Conservation (phyloP, 495 filamentous ascomycete species). For the Chaetomium tenue region DNA sequence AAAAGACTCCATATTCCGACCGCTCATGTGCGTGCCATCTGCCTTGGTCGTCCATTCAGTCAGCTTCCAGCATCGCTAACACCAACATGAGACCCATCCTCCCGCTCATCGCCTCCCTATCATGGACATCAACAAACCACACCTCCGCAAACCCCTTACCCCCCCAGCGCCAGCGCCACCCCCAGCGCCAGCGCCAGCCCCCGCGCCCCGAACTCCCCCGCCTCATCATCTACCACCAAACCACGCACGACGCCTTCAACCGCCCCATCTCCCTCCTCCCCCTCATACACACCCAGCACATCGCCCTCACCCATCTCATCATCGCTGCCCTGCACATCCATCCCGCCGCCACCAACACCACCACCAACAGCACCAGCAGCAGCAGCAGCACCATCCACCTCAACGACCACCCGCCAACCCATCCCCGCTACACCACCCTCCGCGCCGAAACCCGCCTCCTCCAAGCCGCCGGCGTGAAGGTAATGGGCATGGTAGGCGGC, state of each 20-base stretch:
- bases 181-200: too few relatives aligned
- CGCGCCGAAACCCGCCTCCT: conserved; percentile 64
- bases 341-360: too few relatives aligned
- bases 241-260: conserved; percentile 53
- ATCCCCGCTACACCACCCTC: conserved; percentile 54
- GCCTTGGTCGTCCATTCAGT: background rate
- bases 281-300: conserved; percentile 56
- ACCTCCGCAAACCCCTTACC: background rate
- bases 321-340: conserved; percentile 75
- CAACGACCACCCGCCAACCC: conserved; percentile 64
- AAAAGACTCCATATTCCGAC: too few relatives aligned
- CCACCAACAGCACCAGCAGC: too few relatives aligned
- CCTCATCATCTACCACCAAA: conserved; percentile 71
- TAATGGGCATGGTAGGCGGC: conserved; percentile 82
- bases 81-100: background rate
- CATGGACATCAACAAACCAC: background rate
- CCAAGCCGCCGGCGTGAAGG: conserved; percentile 62
- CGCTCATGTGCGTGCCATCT: too few relatives aligned
- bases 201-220: conserved; percentile 32
- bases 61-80: background rate
- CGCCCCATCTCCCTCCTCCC: conserved; percentile 70
- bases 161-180: background rate
- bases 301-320: conserved; percentile 65
- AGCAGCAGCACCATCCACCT: conserved; percentile 60
- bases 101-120: background rate